These are phyloP conservation scores for Leccinum obscurum DNA, from an alignment of 768 basidiomycete genomes.

Conservation along the genomic window DNA sequence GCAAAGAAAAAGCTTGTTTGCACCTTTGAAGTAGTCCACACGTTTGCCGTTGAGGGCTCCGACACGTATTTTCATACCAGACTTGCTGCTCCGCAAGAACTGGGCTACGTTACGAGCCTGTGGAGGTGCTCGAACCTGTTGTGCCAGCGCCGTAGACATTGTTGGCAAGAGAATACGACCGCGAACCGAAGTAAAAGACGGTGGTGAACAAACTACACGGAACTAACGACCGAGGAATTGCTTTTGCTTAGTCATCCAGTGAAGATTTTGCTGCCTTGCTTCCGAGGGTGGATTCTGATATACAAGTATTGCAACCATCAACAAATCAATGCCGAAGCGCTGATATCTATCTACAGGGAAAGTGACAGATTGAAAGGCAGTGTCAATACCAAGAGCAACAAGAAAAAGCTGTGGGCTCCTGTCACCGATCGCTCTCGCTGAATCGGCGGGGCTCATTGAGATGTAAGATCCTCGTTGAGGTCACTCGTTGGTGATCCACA, in stretches of 20 bases:
- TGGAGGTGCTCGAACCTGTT: slow-evolving; percentile 76
- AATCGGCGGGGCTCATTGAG: too few species aligned
- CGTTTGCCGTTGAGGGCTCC: slow-evolving; percentile 94
- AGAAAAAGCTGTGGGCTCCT: too few species aligned
- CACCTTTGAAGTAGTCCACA: slow-evolving; percentile 98
- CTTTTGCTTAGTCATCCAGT: slow-evolving; percentile 16
- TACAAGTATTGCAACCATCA: not conserved
- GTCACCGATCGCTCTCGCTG: too few species aligned
- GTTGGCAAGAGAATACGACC: slow-evolving; percentile 3
- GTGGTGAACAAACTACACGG: too few species aligned
- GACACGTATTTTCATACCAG: slow-evolving; percentile 85
- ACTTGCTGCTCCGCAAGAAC: slow-evolving; percentile 82
- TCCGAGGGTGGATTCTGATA: too few species aligned
- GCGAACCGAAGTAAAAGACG: not conserved
- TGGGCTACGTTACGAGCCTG: slow-evolving; percentile 82
- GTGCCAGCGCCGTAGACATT: slow-evolving; percentile 53
- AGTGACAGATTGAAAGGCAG: not conserved
- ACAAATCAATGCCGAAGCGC: not conserved
- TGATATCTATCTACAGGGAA: not conserved
- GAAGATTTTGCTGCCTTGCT: too few species aligned
- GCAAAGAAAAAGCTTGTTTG: slow-evolving; percentile 12
- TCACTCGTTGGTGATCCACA: too few species aligned
- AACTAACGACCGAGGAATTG: not conserved
- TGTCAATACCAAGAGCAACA: not conserved
- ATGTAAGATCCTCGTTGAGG: too few species aligned